Evolutionary conservation across 2,329 filamentous ascomycete species (phyloP).

Genomic region (Epichloe bromicola): DNA sequence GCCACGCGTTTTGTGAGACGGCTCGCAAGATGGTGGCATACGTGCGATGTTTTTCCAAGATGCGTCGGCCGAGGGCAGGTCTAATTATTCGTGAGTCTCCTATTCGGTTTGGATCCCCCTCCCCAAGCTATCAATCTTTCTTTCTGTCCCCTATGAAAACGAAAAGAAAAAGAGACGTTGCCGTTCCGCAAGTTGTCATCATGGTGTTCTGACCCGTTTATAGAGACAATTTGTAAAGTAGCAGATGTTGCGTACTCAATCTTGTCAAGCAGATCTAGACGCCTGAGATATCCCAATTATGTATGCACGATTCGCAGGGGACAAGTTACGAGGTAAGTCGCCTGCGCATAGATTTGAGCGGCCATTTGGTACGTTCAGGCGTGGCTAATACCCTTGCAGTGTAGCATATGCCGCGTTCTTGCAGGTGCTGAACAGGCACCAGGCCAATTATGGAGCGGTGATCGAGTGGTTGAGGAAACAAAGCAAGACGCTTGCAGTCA

Average conservation of each 20-base stretch:
- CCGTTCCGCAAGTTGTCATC: no score
- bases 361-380: not conserved
- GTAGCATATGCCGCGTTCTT: constrained; percentile 59
- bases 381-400: constrained; percentile 24
- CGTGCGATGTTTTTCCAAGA: constrained; percentile 40
- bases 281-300: constrained; percentile 34
- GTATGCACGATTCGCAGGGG: constrained; percentile 44
- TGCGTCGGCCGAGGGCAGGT: constrained; percentile 40
- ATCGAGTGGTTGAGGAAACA: constrained; percentile 54
- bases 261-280: constrained; percentile 42
- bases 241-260: constrained; percentile 51
- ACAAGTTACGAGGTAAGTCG: constrained; percentile 48
- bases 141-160: not conserved
- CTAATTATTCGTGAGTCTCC: constrained; percentile 49
- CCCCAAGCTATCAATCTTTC: no score
- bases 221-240: constrained; percentile 53
- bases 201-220: not conserved
- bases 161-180: no score
- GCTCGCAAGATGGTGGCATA: constrained; percentile 64
- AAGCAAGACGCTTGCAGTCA: constrained; percentile 14
- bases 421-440: constrained; percentile 53
- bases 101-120: not conserved
- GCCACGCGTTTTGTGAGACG: constrained; percentile 61
- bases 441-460: constrained; percentile 52
- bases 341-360: not conserved